A percentile compares a stretch with the other conserved stretches of the same genome.
phyloP scores from a whole-genome alignment of 495 filamentous ascomycete genomes.

The Neurospora sublineolata region DNA sequence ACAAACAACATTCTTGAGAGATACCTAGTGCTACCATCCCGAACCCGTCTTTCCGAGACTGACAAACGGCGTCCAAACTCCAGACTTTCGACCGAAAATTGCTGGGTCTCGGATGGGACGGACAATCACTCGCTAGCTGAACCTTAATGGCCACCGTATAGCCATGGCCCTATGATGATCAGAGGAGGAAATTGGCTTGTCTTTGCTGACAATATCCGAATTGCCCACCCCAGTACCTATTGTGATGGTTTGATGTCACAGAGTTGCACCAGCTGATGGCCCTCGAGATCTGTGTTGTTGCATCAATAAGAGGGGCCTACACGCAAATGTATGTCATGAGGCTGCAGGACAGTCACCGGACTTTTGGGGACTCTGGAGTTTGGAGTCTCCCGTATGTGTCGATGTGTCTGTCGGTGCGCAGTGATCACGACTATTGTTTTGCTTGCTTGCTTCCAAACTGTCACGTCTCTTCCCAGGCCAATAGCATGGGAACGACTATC shows the following conservation, averaged over 20 bases:
- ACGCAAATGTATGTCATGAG: neutral
- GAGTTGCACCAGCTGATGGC: neutral
- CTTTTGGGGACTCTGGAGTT: neutral
- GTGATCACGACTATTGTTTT: neutral
- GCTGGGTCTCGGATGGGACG: neutral
- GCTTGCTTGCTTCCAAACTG: neutral
- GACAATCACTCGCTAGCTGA: neutral
- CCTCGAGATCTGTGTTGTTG: neutral
- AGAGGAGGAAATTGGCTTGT: neutral
- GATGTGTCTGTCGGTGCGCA: neutral
- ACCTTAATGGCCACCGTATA: neutral
- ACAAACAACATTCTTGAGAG: neutral
- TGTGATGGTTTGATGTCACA: neutral
- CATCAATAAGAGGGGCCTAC: neutral
- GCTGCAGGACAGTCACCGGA: neutral
- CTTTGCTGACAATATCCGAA: neutral
- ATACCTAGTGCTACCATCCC: neutral
- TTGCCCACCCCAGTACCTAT: neutral
- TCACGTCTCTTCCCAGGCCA: neutral
- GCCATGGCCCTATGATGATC: neutral
- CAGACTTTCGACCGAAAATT: neutral
- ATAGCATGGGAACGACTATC: neutral
- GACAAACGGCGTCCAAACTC: neutral
- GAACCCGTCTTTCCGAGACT: neutral
- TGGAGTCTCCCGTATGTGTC: neutral